Percentiles rank a stretch among this genome's conserved stretches.
These are phyloP conservation scores for Tricladium varicosporioides DNA, from an alignment of 2,329 filamentous ascomycete genomes.

Conservation along the genomic window DNA sequence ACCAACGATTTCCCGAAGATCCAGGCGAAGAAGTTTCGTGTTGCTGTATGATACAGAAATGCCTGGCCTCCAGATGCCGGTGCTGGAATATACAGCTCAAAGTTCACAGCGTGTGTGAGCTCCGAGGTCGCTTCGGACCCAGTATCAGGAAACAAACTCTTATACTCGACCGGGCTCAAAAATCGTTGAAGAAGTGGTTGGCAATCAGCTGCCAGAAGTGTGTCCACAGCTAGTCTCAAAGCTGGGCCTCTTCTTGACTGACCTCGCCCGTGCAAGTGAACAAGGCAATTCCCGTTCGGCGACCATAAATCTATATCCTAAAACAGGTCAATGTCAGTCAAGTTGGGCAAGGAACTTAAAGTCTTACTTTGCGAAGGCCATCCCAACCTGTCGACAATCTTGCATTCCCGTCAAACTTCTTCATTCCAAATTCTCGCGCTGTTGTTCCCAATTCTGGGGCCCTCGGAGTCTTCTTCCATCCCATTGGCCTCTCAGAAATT, in stretches of 20 bases:
- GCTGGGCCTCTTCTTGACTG: constrained; percentile 65
- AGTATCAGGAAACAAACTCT: constrained; percentile 9
- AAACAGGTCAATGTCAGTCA: constrained; percentile 2
- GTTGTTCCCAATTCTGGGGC: constrained; percentile 6
- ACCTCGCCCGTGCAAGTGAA: constrained; percentile 66
- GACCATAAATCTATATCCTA: constrained; percentile 74
- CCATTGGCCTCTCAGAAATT: constrained; percentile 21
- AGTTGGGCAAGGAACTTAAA: background rate
- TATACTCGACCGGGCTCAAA: constrained; percentile 31
- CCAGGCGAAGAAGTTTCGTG: constrained; percentile 75
- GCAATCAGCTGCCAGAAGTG: constrained; percentile 57
- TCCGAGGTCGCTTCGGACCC: constrained; percentile 9
- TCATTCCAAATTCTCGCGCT: constrained; percentile 27
- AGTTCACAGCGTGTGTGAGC: constrained; percentile 20
- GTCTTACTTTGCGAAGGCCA: constrained; percentile 42
- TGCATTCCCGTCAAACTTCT: constrained; percentile 38
- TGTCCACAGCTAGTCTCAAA: constrained; percentile 61
- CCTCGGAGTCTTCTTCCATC: constrained; percentile 19
- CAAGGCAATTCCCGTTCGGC: constrained; percentile 63
- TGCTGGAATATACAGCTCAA: constrained; percentile 69
- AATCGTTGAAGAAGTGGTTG: constrained; percentile 57
- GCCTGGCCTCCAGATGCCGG: constrained; percentile 55
- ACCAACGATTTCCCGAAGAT: constrained; percentile 64
- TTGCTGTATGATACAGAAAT: constrained; percentile 64
- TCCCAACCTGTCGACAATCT: constrained; percentile 40